Conservation (phyloP, 495 filamentous ascomycete species). For the Thermothielavioides terrestris region DNA sequence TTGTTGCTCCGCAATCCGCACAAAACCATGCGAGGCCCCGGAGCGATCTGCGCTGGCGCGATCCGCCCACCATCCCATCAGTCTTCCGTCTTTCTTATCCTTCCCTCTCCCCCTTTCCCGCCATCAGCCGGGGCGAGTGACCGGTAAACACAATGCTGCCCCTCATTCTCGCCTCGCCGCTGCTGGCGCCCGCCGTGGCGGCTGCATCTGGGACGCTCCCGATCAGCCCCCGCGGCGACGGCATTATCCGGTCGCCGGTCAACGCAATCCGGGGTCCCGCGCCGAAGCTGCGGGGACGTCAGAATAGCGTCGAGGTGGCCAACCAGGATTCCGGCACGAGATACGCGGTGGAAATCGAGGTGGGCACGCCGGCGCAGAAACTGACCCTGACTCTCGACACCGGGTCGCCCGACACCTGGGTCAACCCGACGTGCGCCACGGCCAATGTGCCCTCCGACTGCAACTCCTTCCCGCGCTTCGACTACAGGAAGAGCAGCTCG, state of each 20-base stretch:
- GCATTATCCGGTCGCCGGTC: slow-evolving; percentile 15
- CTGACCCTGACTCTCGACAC: slow-evolving; percentile 34
- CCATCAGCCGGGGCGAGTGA: not conserved
- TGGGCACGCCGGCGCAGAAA: slow-evolving; percentile 20
- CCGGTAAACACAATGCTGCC: slow-evolving; percentile 6
- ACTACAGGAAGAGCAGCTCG: slow-evolving; percentile 25
- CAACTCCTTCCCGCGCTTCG: slow-evolving; percentile 22
- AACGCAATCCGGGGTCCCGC: not conserved
- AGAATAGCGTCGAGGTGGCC: slow-evolving; percentile 6
- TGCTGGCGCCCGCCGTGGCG: not conserved
- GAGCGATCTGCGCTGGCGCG: not conserved
- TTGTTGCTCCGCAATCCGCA: too few relatives aligned
- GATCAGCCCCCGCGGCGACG: slow-evolving; percentile 5
- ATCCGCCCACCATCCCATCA: not conserved
- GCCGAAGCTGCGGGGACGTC: slow-evolving; percentile 3
- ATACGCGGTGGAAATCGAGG: slow-evolving; percentile 11
- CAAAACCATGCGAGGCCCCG: not conserved
- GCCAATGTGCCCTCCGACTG: slow-evolving; percentile 23
- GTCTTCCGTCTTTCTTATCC: not conserved
- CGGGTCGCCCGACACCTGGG: slow-evolving; percentile 38
- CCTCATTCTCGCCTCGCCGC: slow-evolving; percentile 2
- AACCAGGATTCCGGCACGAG: slow-evolving; percentile 11
- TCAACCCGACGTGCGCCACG: slow-evolving; percentile 32
- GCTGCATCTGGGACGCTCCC: not conserved
- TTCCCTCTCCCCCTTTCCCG: not conserved